Evolutionary conservation across 768 basidiomycete species (phyloP), one percentile per base, ranked within the genome.

Genomic region (Lactarius deliciosus): DNA sequence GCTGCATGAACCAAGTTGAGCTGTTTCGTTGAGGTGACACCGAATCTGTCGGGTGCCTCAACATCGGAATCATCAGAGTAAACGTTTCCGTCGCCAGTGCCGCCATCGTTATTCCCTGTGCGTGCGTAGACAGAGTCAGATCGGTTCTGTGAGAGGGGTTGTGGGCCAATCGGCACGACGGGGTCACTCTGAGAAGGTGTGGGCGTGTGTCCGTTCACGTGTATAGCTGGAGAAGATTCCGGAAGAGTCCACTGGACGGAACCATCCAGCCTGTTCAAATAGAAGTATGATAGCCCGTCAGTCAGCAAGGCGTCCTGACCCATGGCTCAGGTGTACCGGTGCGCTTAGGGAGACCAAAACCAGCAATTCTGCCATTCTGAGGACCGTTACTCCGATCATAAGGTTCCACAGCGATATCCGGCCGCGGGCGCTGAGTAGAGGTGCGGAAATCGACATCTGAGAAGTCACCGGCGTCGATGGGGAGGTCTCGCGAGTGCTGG

Each of bases 41-140:
- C 4, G 53, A 65, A 54, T 40, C 71, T 74, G 34, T 83, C 82
- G 5, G 78, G 70, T 6, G 86, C 86, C 36, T 87, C 83, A 41
- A 90, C 79, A 60, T 89, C 90, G 11, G 91, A 93, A 73, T 90
- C 88, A 72, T 94, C 92, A 11, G 91, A 93, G 72, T 88, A 86
- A 38, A 87, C 83, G 73, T 91, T 91, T 61, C 83, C 77, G 61
- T 83, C 83, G 50, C 81, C 79, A 32, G 74, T 70, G 16, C 69
- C 69, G 59, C 73, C 76, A 40, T 77, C 75, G 41, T 72, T 74
- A 32, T 76, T 75, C 28, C 72, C 74, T 61, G 69, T 64, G 20
- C 63, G 72, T 57, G 70, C 69, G 57, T 73, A 75, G 20, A 75
- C 66, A 25, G 81, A 82, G 64, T 75, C 75, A 11, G 80, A 76